phyloP scores from a whole-genome alignment of 306 rosid species.

The Albizia julibrissin region DNA sequence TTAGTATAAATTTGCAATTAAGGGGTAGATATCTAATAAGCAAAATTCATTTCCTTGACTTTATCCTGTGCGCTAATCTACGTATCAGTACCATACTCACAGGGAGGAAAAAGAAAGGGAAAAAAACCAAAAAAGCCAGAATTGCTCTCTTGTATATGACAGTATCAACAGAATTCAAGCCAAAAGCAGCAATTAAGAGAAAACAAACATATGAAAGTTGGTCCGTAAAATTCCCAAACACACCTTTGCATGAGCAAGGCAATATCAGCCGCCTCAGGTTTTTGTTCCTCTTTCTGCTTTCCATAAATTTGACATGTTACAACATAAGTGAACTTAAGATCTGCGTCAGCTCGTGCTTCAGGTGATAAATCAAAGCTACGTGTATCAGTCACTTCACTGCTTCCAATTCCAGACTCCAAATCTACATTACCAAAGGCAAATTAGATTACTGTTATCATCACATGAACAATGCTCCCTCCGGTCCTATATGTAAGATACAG shows the following conservation, averaged over 20 bases:
- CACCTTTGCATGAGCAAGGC: slow-evolving; percentile 96
- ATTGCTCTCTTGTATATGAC: not conserved
- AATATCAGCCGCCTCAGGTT: slow-evolving; percentile 93
- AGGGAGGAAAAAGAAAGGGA: too few relatives aligned
- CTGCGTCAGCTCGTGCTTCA: slow-evolving; percentile 87
- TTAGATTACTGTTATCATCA: slow-evolving; percentile 24
- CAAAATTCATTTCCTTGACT: not conserved
- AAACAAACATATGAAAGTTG: not conserved
- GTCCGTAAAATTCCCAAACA: slow-evolving; percentile 23
- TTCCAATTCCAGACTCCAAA: slow-evolving; percentile 70
- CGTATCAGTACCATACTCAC: not conserved
- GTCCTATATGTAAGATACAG: too few relatives aligned
- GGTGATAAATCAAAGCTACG: slow-evolving; percentile 79
- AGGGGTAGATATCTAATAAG: not conserved
- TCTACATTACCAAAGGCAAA: slow-evolving; percentile 42
- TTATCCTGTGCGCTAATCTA: too few relatives aligned
- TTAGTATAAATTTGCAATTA: too few relatives aligned
- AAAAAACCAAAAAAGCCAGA: too few relatives aligned
- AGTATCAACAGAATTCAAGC: not conserved
- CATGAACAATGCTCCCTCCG: not conserved
- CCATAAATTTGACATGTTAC: slow-evolving; percentile 95
- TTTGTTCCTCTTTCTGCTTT: slow-evolving; percentile 86
- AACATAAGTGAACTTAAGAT: slow-evolving; percentile 92
- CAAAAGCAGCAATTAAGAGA: slow-evolving; percentile 14
- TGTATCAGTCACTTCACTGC: slow-evolving; percentile 61